These are phyloP conservation scores for Saturnispora kantuleensis DNA, from an alignment of 805 yeast species.

Conservation along the genomic window DNA sequence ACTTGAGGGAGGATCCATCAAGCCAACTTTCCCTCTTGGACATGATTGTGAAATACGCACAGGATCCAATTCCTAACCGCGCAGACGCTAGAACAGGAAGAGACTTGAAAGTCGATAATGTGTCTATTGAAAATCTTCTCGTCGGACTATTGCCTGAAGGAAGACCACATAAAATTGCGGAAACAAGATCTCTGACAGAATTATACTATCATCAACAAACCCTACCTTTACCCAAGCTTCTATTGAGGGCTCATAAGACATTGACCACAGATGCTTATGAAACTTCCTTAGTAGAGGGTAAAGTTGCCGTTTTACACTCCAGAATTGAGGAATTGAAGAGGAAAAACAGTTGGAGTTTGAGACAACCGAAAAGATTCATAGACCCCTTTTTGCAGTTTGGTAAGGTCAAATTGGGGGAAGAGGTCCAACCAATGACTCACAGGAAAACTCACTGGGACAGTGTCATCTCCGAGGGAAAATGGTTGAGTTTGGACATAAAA, in stretches of 20 bases:
- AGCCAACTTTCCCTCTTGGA: conserved; percentile 11
- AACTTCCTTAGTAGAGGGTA: conserved; percentile 78
- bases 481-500: conserved; percentile 73
- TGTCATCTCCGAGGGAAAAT: conserved; percentile 64
- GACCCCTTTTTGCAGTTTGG: conserved; percentile 49
- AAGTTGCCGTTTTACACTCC: conserved; percentile 79
- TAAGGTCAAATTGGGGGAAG: conserved; percentile 9
- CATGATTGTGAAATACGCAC: conserved; percentile 22
- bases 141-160: conserved; percentile 40
- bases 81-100: conserved; percentile 23
- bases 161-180: conserved; percentile 44
- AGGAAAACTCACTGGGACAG: conserved; percentile 58
- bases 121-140: conserved; percentile 35
- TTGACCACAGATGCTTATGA: conserved; percentile 79
- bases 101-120: conserved; percentile 27
- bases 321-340: conserved; percentile 87
- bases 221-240: conserved; percentile 67
- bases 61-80: conserved; percentile 17
- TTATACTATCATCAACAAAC: conserved; percentile 82
- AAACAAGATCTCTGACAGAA: conserved; percentile 68
- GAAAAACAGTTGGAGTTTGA: conserved; percentile 79
- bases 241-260: conserved; percentile 81
- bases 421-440: conserved; percentile 20
- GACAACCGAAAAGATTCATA: conserved; percentile 64
- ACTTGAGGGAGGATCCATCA: background rate